Base-by-base conservation (phyloP, 108 stramenopile species). In the Asterionellopsis glacialis region DNA sequence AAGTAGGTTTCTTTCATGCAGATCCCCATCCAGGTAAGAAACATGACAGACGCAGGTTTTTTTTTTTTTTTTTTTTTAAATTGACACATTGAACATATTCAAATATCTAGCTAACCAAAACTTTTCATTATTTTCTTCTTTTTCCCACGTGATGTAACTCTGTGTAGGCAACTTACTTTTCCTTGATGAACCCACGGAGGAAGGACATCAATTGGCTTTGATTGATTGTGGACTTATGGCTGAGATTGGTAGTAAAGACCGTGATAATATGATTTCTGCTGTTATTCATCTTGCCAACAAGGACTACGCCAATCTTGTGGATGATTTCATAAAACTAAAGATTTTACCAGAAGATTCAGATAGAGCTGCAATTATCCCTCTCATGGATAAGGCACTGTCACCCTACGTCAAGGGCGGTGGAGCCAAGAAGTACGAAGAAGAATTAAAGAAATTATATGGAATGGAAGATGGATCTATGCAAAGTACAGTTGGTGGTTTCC, bases 141-240 rank as follows among this genome's bases (percentile, higher is more conserved):
- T 22, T 60, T 23, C 1, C 38, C 43, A 1, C 1, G 41, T 57
- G 38, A 33, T 57, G 12, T 19, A n/a, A n/a, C n/a, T n/a, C n/a
- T n/a, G n/a, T 22, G 49, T 48, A 25, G 82, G 85, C 41, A 90
- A 90, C 38, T 73, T 94, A 18, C 59, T 93, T 27, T 72, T 84
- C 50, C 54, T 93, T 11, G 57, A 87, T 51, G 59, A 81, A 21
- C 88, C 83, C 1, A 88, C 82, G 9, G 67, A 63, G 15, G 84
- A 84, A 48, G 89, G 89, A 10, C 60, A 78, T 40, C 81, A 69
- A 21, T 56, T 95, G 9, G 94, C 88, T 9, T 48, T 95, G 50
- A 80, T 95, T 58, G 94, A 95, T 65, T 95, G 89, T 57, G 94
- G 94, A 18, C 72, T 95, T 7, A 88, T 92, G 82, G 94, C 94